Conservation (phyloP, 495 filamentous ascomycete species). For the Paragyromitra xinjiangensis region DNA sequence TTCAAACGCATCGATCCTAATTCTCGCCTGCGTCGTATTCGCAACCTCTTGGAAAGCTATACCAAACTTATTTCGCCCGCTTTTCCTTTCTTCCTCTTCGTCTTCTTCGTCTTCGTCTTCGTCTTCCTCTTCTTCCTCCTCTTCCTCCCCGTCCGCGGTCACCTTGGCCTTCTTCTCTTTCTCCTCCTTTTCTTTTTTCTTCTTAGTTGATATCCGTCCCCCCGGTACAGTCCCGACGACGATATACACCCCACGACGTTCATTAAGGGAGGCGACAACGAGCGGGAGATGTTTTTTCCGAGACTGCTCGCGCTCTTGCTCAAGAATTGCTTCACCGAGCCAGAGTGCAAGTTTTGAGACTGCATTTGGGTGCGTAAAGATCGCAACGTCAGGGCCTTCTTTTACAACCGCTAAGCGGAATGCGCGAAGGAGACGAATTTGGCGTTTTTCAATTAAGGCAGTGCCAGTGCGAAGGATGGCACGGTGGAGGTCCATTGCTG, state of each 20-base stretch:
- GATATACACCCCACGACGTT: constrained; percentile 85
- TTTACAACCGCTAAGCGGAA: constrained; percentile 97
- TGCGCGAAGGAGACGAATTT: constrained; percentile 87
- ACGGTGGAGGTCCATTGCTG: constrained; percentile 85
- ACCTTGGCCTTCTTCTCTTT: constrained; percentile 70
- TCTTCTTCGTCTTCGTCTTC: constrained; percentile 74
- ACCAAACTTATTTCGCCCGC: constrained; percentile 85
- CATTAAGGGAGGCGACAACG: constrained; percentile 88
- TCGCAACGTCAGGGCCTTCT: constrained; percentile 85
- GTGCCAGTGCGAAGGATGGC: constrained; percentile 95
- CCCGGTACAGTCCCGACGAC: constrained; percentile 89
- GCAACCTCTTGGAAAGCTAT: constrained; percentile 96
- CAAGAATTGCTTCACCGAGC: constrained; percentile 90
- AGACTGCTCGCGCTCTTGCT: constrained; percentile 79
- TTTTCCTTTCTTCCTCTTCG: constrained; percentile 68
- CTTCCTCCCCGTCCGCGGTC: constrained; percentile 66
- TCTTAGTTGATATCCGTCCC: constrained; percentile 66
- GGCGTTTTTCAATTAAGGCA: constrained; percentile 86
- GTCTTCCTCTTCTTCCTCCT: constrained; percentile 66
- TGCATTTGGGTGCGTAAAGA: constrained; percentile 91
- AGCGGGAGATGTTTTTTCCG: constrained; percentile 81
- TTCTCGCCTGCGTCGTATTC: constrained; percentile 84
- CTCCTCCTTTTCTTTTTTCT: constrained; percentile 67
- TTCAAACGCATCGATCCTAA: constrained; percentile 96
- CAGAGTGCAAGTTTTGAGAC: constrained; percentile 91